Evolutionary conservation across 78 protist species (phyloP), one percentile per base, ranked within the genome.

Genomic region (Dictyostelium citrinum): DNA sequence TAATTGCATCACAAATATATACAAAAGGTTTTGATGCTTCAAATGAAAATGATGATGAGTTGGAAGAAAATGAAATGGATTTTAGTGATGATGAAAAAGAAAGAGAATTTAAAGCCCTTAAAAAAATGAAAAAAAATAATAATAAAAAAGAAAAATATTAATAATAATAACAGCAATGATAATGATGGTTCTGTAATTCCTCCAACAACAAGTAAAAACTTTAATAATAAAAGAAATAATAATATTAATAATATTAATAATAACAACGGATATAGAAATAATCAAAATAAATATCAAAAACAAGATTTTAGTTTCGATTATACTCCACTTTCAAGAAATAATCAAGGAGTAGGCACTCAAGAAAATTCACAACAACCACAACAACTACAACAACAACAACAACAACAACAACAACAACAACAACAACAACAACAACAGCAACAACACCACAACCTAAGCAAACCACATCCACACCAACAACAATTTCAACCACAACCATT

Each of bases 61-160:
- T 55, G n/a, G 79, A 76, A 31, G 85, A 78, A 27, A 76, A 55
- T 58, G 86, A 88, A 61, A 75, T 88, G 74, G 93, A 88, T 16
- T 88, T 88, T 17, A 78, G 85, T 61, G 93, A 88, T 33, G 93
- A 88, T 49, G 93, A 88, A 68, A 88, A 88, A 64, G 93, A 88
- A 70, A 88, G 93, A 88, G 64, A 67, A 37, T 12, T 10, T 33
- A 88, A 88, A 33, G 49, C 55, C 2, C 31, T 6, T 3, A 72
- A 37, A 72, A 55, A 55, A 55, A 71, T n/a, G 37, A 71, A 71
- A 20, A 74, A 74, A 39, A 41, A 75, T 39, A 75, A 75, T 35
- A 75, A 75, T 22, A 75, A 41, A 41, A 75, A 75, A 75, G 41
- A 60, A 75, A 75, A 75, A 41, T 9, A 37, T 7, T 6, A 39